Evolutionary conservation across 371 early-diverging fungal genomes (phyloP).

Genomic region (Mucor velutinosus): DNA sequence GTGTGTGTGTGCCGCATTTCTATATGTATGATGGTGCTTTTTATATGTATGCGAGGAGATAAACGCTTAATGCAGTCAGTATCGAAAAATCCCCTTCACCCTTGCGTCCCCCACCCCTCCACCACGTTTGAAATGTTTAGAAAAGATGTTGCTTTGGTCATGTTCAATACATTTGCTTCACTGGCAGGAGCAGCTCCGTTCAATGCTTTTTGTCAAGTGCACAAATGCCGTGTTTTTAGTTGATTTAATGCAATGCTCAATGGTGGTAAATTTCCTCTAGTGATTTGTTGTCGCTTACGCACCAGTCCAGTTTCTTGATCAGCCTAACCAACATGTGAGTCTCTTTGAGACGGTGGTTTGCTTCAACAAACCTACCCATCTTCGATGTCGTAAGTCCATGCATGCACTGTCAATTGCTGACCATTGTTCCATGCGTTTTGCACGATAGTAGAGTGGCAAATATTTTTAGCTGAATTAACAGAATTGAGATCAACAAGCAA

Average conservation of each 20-base stretch:
- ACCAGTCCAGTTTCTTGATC: conserved; percentile 15
- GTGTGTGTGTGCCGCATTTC: background rate
- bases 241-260: background rate
- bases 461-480: conserved; percentile 69
- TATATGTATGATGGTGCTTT: background rate
- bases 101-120: too few species aligned
- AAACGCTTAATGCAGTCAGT: background rate
- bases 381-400: conserved; percentile 80
- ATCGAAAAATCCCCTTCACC: too few species aligned
- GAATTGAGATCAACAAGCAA: conserved; percentile 77
- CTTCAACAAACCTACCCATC: conserved; percentile 36
- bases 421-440: conserved; percentile 83
- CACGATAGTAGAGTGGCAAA: conserved; percentile 77
- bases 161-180: too few species aligned
- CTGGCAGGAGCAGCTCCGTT: too few species aligned
- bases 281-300: conserved; percentile 5
- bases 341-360: too few species aligned
- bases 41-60: background rate
- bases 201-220: too few species aligned
- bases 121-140: too few species aligned
- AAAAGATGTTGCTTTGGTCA: too few species aligned
- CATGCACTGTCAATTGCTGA: conserved; percentile 78
- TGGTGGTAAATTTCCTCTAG: background rate
- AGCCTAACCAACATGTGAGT: background rate
- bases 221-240: background rate